Base-by-base conservation (phyloP, 2,329 filamentous ascomycete species). In the Aspergillus brunneoviolaceus region DNA sequence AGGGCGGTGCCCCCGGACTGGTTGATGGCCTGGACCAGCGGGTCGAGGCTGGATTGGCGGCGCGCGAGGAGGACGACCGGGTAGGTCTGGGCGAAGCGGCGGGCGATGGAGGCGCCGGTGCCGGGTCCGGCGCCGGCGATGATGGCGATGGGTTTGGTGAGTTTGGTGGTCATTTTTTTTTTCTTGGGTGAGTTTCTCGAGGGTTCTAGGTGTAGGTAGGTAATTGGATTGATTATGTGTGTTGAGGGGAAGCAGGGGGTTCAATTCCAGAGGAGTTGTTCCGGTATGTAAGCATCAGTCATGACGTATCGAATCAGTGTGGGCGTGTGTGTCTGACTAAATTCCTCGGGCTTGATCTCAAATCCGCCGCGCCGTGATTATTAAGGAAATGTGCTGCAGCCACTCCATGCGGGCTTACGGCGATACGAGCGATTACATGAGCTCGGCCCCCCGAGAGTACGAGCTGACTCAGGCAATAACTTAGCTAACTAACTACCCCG, bases 61-160 rank as follows among this genome's bases (percentile, higher is more conserved):
- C 90, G 87, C 12, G 90, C 86, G n/a, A 94, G 83, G 1, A 94
- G 80, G 1, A 90, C 88, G 1, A 94, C 88, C 0, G 89, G 85
- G 70, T 94, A 95, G 9, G 82, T 70, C 62, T 86, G 76, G 45
- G 85, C 82, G 71, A 89, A 89, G 60, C 81, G 82, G 57, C 84
- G 76, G 21, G 87, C 87, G 54, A 70, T 55, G 21, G 66, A 60
- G 16, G 59, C 54, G 7, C 67, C 65, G 7, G 67, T 65, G n/a
- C 67, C 65, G 1, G 63, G 63, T 0, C 65, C 67, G 12, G 60
- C 65, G 3, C 67, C 67, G 16, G 67, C 67, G n/a, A 69, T 62
- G 14, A 69, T 63, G 21, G 67, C 66, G 42, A 68, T 62, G 4
- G 53, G n/a, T 4, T 60, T 63, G 39, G 39, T 7, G 14, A 45